Evolutionary conservation across 805 yeast genomes (phyloP), one percentile per base, ranked within the genome.

Genomic region (Candida andamanensis): DNA sequence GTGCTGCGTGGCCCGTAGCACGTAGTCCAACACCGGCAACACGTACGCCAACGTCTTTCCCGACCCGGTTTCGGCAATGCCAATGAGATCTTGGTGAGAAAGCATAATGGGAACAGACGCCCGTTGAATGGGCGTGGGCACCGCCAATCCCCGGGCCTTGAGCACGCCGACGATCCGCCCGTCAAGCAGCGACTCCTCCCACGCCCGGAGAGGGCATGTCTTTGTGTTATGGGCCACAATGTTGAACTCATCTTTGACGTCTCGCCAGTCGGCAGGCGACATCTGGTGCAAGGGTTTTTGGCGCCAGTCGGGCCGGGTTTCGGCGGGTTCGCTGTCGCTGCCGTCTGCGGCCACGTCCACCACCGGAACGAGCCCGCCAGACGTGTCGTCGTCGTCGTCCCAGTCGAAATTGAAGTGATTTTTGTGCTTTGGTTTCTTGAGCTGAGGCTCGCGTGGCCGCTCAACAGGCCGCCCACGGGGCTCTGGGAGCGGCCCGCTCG

Each of bases 41-140:
- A 84, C 52, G 55, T 80, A 90, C 2, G 94, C 81, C 9, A 89
- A 63, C 0, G 98, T 90, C 52, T 92, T 90, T 46, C 98, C 98
- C 1, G 95, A 84, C 9, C 98, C 98, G 0, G 98, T 90, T 44
- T 87, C 87, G 0, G 97, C 97, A n/a, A 89, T 73, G 10, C 95
- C 97, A 14, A 89, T 67, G 2, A 85, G 64, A 52, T 90, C 96
- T 15, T 75, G 57, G 3, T 69, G 61, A 0, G 61, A 52, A 15
- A 79, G 46, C 0, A 81, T 79, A 16, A 80, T 60, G 0, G 97
- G 96, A 4, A 90, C 76, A 0, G 96, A 72, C 0, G 94, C 92
- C 40, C 96, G 61, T 53, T 90, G 98, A 37, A 92, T 82, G 0
- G 97, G 92, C 0, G 97, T 84, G 3, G 97, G 97, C 6, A 73